Evolutionary conservation across 345 rosid genomes (phyloP).

Genomic region (Boechera retrofracta): DNA sequence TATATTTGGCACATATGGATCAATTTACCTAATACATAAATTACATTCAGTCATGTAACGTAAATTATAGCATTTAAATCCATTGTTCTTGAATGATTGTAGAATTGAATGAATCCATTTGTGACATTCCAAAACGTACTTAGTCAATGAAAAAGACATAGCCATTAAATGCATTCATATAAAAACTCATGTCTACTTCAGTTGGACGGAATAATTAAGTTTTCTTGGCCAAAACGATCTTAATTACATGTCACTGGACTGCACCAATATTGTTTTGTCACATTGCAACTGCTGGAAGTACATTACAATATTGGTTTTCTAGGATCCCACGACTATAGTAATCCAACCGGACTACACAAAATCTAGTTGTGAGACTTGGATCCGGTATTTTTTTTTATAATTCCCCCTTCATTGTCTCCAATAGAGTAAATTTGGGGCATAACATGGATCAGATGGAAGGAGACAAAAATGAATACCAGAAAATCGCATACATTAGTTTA

Average conservation of each 20-base stretch:
- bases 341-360: not conserved
- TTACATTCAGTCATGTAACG: not conserved
- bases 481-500: no score
- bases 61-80: not conserved
- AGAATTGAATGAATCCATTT: not conserved
- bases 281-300: not conserved
- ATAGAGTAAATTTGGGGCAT: not conserved
- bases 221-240: not conserved
- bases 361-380: not conserved
- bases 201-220: not conserved
- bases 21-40: not conserved
- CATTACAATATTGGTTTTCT: not conserved
- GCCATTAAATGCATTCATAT: not conserved
- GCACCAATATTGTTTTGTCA: not conserved
- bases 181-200: not conserved
- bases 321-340: not conserved
- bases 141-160: not conserved
- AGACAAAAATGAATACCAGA: no score
- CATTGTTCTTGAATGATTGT: constrained; percentile 3
- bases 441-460: no score
- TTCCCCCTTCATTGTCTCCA: no score
- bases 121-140: not conserved
- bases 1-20: no score
- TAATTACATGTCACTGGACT: no score
- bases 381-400: not conserved